Evolutionary conservation across 306 rosid genomes (phyloP).

Genomic region (Ormosia emarginata): DNA sequence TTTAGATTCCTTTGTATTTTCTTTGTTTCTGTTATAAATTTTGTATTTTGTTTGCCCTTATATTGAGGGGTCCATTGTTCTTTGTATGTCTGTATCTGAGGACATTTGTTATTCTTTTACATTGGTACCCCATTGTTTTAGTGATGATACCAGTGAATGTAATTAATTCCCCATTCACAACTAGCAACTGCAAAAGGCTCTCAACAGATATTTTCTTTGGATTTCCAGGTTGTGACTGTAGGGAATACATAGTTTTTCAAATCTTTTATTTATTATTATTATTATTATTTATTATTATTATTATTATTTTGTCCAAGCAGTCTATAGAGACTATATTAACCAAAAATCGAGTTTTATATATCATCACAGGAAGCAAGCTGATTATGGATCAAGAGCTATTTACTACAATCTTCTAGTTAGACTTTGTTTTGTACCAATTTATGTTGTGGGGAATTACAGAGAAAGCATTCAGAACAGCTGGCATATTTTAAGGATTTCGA

Average conservation of each 20-base stretch:
- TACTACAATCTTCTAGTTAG: no score
- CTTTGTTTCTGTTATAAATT: not conserved
- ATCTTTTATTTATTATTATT: not conserved
- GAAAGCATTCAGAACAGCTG: no score
- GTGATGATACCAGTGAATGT: constrained; percentile 6
- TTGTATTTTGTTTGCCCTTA: not conserved
- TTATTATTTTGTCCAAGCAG: no score
- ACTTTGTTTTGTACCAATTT: no score
- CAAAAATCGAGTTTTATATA: no score
- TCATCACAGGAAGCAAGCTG: no score
- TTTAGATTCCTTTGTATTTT: not conserved
- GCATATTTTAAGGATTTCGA: no score
- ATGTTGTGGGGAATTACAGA: no score
- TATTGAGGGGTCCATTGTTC: not conserved
- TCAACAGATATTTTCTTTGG: not conserved
- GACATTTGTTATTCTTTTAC: constrained; percentile 14
- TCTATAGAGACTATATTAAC: no score
- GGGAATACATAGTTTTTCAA: not conserved
- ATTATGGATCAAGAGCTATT: no score
- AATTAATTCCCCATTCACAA: not conserved
- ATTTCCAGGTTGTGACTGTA: not conserved
- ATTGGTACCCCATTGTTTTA: not conserved
- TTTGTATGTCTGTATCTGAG: not conserved
- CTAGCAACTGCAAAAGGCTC: not conserved
- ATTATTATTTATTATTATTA: no score